These are phyloP conservation scores for Exophiala viscosa DNA, from an alignment of 2,329 filamentous ascomycete genomes.

Conservation along the genomic window DNA sequence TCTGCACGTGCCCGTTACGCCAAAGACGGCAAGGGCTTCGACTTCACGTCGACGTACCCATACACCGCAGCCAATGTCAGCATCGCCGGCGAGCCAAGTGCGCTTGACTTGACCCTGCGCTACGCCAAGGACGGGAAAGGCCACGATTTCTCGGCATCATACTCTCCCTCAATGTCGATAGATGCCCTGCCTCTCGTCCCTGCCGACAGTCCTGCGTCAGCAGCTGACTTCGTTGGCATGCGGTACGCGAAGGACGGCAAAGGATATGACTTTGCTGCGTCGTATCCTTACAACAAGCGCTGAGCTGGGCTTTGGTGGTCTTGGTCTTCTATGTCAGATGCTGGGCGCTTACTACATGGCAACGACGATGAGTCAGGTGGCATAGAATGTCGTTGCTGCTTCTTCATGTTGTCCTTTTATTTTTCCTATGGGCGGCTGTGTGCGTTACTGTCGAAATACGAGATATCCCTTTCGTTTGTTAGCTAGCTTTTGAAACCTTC, in stretches of 20 bases:
- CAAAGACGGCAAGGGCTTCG: conserved; percentile 14
- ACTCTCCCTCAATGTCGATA: background rate
- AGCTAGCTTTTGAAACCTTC: too few relatives aligned
- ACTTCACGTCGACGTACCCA: conserved; percentile 10
- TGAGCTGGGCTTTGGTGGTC: background rate
- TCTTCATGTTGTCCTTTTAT: too few relatives aligned
- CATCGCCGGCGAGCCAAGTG: background rate
- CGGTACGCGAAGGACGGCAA: conserved; percentile 12
- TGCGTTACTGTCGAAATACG: too few relatives aligned
- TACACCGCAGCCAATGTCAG: background rate
- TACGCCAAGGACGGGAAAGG: conserved; percentile 16
- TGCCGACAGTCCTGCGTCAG: background rate
- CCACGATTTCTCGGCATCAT: conserved; percentile 5
- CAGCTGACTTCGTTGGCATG: conserved; percentile 1
- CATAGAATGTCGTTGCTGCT: too few relatives aligned
- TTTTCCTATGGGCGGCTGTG: too few relatives aligned
- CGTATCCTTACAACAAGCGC: background rate
- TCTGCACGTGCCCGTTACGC: conserved; percentile 6
- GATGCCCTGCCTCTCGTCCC: background rate
- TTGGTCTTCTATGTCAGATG: background rate
- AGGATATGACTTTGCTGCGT: background rate
- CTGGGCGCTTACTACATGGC: too few relatives aligned
- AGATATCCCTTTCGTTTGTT: too few relatives aligned
- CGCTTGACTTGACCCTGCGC: conserved; percentile 10
- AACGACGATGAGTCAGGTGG: too few relatives aligned